phyloP scores from a whole-genome alignment of 2,329 filamentous ascomycete genomes.

The Triangularia verruculosa region DNA sequence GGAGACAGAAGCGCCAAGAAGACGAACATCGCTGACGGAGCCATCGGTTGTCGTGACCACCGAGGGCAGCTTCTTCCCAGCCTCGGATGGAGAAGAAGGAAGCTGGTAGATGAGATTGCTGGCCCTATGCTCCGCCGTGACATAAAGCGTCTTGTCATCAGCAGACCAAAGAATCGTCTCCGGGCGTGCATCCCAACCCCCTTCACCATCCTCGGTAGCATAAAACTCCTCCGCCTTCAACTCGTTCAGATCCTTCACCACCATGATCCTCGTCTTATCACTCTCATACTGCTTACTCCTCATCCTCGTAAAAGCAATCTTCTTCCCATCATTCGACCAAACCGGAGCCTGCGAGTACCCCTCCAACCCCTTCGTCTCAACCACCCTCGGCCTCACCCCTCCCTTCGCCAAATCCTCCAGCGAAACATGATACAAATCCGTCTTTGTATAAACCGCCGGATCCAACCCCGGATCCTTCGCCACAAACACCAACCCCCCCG shows the following conservation, averaged over 20 bases:
- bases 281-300: conserved; percentile 70
- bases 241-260: conserved; percentile 60
- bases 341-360: conserved; percentile 66
- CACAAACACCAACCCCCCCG: conserved; percentile 66
- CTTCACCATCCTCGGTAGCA: conserved; percentile 59
- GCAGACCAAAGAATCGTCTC: conserved; percentile 56
- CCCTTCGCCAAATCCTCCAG: conserved; percentile 58
- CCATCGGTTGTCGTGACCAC: conserved; percentile 50
- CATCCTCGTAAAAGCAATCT: conserved; percentile 78
- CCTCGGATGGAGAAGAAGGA: conserved; percentile 51
- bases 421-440: conserved; percentile 72
- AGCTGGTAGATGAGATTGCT: conserved; percentile 60
- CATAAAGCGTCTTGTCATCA: conserved; percentile 62
- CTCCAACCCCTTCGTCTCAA: conserved; percentile 55
- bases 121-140: conserved; percentile 71
- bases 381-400: conserved; percentile 49
- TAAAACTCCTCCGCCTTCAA: conserved; percentile 62
- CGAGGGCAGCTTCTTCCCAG: conserved; percentile 44
- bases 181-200: conserved; percentile 58
- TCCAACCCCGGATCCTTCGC: conserved; percentile 71
- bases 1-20: conserved; percentile 46
- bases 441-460: conserved; percentile 73
- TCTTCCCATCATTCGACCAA: conserved; percentile 71
- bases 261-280: conserved; percentile 68
- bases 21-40: conserved; percentile 51